A percentile compares a stretch with the other conserved stretches of the same genome.
Conservation (phyloP, 805 yeast genomes). For the Komagataella pastoris region DNA sequence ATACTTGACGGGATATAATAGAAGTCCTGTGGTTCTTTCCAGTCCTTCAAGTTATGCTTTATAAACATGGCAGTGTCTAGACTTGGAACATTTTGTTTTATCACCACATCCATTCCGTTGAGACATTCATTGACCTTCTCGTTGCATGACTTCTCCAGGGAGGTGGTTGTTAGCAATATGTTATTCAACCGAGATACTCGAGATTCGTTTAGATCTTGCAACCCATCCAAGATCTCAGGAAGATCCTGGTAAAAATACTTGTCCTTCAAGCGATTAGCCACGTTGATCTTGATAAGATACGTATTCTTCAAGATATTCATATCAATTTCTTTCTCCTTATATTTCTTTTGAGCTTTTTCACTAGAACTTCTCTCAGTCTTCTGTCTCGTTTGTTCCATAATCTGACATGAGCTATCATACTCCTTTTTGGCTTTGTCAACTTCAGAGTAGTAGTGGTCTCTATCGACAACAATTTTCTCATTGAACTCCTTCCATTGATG, state of each 20-base stretch:
- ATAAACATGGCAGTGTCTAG: conserved; percentile 85
- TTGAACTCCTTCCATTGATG: conserved; percentile 44
- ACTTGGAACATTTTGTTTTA: conserved; percentile 56
- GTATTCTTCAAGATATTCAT: conserved; percentile 86
- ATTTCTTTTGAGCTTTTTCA: conserved; percentile 36
- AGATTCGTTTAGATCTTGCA: conserved; percentile 75
- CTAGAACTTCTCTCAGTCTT: conserved; percentile 49
- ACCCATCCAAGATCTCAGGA: conserved; percentile 77
- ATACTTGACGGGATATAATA: conserved; percentile 78
- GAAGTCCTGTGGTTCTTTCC: conserved; percentile 85
- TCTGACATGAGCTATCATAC: conserved; percentile 73
- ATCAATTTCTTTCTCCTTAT: conserved; percentile 50
- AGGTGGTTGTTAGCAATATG: conserved; percentile 47
- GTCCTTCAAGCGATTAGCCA: conserved; percentile 85
- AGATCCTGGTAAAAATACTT: conserved; percentile 86
- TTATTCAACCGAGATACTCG: conserved; percentile 62
- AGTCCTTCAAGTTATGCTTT: conserved; percentile 63
- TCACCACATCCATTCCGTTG: conserved; percentile 36
- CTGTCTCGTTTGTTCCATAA: conserved; percentile 68
- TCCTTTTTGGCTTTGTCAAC: conserved; percentile 52
- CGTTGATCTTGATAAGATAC: conserved; percentile 66
- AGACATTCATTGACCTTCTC: conserved; percentile 29
- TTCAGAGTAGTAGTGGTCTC: conserved; percentile 36
- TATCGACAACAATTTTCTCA: conserved; percentile 37
- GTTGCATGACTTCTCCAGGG: conserved; percentile 41